phyloP scores from a whole-genome alignment of 2,329 filamentous ascomycete genomes.

The Cadophora gregata region DNA sequence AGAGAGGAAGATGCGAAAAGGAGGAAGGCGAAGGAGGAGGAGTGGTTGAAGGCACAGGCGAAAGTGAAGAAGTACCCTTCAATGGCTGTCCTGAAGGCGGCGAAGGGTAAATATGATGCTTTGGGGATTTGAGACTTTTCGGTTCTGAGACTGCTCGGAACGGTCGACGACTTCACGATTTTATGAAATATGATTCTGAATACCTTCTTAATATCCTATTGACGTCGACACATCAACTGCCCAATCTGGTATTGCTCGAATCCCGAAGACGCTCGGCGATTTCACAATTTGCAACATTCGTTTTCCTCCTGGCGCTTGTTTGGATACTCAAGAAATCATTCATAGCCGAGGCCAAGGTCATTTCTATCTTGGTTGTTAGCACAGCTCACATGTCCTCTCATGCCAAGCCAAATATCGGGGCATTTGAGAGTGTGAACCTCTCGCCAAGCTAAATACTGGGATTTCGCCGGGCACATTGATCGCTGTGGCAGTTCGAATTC shows the following conservation, averaged over 20 bases:
- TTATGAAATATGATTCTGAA: conserved; percentile 5
- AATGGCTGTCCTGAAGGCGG: conserved; percentile 31
- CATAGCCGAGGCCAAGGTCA: background rate
- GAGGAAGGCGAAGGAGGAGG: conserved; percentile 16
- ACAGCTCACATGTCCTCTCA: too few relatives aligned
- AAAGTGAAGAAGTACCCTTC: conserved; percentile 31
- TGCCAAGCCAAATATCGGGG: conserved; percentile 9
- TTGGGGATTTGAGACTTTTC: conserved; percentile 32
- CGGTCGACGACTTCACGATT: conserved; percentile 17
- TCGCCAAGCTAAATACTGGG: conserved; percentile 13
- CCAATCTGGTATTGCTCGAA: background rate
- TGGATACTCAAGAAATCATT: background rate
- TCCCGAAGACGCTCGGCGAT: background rate
- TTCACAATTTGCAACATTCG: too few relatives aligned
- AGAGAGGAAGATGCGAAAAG: conserved; percentile 15
- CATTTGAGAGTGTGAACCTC: background rate
- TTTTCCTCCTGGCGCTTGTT: too few relatives aligned
- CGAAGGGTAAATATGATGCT: conserved; percentile 38
- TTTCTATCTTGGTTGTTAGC: background rate
- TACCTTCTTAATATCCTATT: background rate
- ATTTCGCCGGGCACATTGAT: background rate
- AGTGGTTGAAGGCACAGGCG: conserved; percentile 16
- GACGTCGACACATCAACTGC: background rate
- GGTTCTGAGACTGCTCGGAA: background rate
- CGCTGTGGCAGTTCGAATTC: background rate